Evolutionary conservation across 805 yeast genomes (phyloP), one percentile per base, ranked within the genome.

Genomic region (Ogataea siamensis): DNA sequence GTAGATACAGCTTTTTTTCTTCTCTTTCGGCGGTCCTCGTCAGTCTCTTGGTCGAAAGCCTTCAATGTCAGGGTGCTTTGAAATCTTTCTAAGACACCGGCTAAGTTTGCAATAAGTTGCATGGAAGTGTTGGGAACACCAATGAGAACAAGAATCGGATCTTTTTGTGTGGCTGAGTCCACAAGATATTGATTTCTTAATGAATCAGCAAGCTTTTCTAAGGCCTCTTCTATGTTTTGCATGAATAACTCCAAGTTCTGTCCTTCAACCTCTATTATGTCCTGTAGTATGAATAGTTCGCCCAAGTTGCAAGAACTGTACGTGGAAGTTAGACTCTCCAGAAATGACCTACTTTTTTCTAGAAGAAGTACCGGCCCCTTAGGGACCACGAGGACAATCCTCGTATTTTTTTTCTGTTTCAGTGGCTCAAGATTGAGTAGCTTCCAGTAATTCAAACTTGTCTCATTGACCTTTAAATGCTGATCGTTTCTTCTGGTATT

Each of bases 351-450:
- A 7, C 64, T 49, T 24, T 62, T 68, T 5, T 50, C 58, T 8
- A 46, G 43, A 25, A 63, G 53, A 19, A 55, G 55, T 1, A 34
- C 44, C 4, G 66, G 34, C 3, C 43, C 38, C 24, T 50, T 45
- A 16, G 60, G 65, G 25, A 45, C 46, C 1, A 84, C 51, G 42
- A 80, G 50, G 7, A 83, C 45, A 6, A 78, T 58, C 39, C 73
- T 74, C 42, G 80, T 73, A 41, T 73, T 64, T 44, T 82, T 80
- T 1, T 63, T 57, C 1, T 70, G 71, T 16, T 58, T 55, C 6
- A 72, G 49, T 0, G 91, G 86, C 29, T 71, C 70, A 34, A 83
- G 67, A 41, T 76, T 73, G 49, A 84, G 53, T 29, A 69, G 61
- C 49, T 67, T 77, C 88, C 82, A 81, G 50, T 72, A 73, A 42